Evolutionary conservation across 441 rosid species (phyloP), one percentile per base, ranked within the genome.

Genomic region (Omphalea diandra): DNA sequence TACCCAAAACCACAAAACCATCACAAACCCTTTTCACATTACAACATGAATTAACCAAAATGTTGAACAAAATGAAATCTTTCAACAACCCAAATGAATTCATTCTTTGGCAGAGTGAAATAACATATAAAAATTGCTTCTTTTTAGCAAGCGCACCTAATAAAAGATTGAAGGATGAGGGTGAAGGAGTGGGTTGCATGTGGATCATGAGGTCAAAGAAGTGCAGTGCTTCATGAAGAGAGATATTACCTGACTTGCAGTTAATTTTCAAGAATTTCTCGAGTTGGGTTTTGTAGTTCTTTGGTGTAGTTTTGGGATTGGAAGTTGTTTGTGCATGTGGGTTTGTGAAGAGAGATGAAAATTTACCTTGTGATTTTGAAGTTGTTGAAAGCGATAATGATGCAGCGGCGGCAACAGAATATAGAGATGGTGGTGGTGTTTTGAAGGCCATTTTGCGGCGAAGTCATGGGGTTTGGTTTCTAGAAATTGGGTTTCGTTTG

Each of bases 1-100:
- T 83, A 68, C 77, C 69, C 8, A 91, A 82, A 76, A 89, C 80
- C 24, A 81, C 63, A 75, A 86, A 67, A 3, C 85, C 88, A 65
- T 82, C 86, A 32, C 73, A 67, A 3, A 69, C 57, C 72, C 74
- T 72, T 46, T 80, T 81, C 32, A 76, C 73, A 63, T 78, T 81
- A 64, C 90, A 89, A 7, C 83, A 77, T 57, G 88, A 75, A 77
- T 80, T 82, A 70, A 89, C 79, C 71, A 89, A 68, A 29, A 24
- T 46, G 17, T 33, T 69, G 58, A 43, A 69, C 4, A 46, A 18
- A 32, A n/a, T 58, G 9, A 58, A 58, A 58, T 59, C 58, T 18
- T 7, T 6, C 20, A 31, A 26, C 56, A 69, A 47, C 44, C 35
- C 73, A 32, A 60, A 11, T 17, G 65, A 29, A 24, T 33, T 43